Conservation (phyloP, 306 rosid genomes). For the Inga leiocalycina region DNA sequence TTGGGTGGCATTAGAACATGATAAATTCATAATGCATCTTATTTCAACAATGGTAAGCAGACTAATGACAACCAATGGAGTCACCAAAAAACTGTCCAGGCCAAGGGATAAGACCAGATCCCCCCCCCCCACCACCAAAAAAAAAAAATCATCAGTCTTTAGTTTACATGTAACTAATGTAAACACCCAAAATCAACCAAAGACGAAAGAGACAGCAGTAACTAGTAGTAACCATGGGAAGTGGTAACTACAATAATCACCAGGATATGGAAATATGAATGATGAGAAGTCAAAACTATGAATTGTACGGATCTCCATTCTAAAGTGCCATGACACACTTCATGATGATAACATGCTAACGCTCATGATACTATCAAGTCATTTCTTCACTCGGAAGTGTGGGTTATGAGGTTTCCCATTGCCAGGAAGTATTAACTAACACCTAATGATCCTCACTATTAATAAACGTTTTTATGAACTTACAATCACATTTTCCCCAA, state of each 20-base stretch:
- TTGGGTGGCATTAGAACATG: slow-evolving; percentile 16
- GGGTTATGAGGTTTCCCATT: slow-evolving; percentile 4
- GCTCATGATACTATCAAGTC: slow-evolving; percentile 21
- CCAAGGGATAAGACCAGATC: background rate
- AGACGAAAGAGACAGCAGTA: background rate
- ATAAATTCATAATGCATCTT: background rate
- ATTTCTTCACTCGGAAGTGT: slow-evolving; percentile 11
- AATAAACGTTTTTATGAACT: background rate
- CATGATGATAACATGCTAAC: background rate
- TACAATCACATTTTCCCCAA: background rate
- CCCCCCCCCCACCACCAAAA: no score
- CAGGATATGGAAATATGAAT: slow-evolving; percentile 13
- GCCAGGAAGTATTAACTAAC: background rate
- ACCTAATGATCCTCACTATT: background rate
- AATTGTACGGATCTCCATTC: slow-evolving; percentile 12
- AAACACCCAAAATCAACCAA: background rate
- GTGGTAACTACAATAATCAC: slow-evolving; percentile 19
- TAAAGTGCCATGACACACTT: slow-evolving; percentile 21
- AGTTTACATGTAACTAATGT: background rate
- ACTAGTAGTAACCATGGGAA: background rate
- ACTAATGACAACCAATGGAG: background rate
- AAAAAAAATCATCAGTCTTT: background rate
- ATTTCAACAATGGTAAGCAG: background rate
- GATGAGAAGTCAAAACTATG: background rate
- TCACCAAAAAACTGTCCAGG: background rate